Percentiles rank a stretch among this genome's conserved stretches.
Conservation (phyloP, 805 yeast genomes). For the Saccharomyces mikatae region DNA sequence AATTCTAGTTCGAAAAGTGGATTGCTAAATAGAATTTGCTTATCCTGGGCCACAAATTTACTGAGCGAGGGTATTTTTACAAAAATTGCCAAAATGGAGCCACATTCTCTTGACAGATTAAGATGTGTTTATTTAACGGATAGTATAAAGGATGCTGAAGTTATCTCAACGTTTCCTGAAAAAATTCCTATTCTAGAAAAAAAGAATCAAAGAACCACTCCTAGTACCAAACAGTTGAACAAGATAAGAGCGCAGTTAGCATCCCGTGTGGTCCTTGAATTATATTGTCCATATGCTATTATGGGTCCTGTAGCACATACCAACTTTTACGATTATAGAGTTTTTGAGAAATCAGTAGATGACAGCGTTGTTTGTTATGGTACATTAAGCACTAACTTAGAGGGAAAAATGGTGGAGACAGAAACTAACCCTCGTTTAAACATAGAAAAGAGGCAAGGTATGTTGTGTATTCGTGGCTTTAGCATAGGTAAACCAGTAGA, state of each 20-base stretch:
- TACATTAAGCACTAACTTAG: constrained; percentile 50
- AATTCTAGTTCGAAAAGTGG: not conserved
- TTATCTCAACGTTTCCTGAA: constrained; percentile 12
- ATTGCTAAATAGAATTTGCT: constrained; percentile 18
- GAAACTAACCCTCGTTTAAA: constrained; percentile 24
- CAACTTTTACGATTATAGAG: constrained; percentile 56
- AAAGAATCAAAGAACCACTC: constrained; percentile 6
- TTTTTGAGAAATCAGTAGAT: constrained; percentile 30
- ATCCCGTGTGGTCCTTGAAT: constrained; percentile 46
- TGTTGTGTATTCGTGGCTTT: constrained; percentile 54
- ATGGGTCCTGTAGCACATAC: constrained; percentile 54
- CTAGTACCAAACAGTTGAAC: constrained; percentile 31
- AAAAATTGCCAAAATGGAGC: constrained; percentile 21
- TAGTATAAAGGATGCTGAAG: constrained; percentile 12
- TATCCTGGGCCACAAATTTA: constrained; percentile 35
- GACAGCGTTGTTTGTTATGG: constrained; percentile 40
- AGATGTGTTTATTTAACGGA: constrained; percentile 39
- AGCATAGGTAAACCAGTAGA: constrained; percentile 48
- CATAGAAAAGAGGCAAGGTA: constrained; percentile 39
- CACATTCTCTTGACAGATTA: constrained; percentile 18
- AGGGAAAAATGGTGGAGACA: constrained; percentile 43
- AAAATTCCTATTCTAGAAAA: constrained; percentile 11
- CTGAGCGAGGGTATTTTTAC: constrained; percentile 45
- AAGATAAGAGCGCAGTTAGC: constrained; percentile 39
- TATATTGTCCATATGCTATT: constrained; percentile 31